Evolutionary conservation across 164 flowering plant genomes (phyloP), one percentile per base, ranked within the genome.

Genomic region (Chimonanthus praecox): DNA sequence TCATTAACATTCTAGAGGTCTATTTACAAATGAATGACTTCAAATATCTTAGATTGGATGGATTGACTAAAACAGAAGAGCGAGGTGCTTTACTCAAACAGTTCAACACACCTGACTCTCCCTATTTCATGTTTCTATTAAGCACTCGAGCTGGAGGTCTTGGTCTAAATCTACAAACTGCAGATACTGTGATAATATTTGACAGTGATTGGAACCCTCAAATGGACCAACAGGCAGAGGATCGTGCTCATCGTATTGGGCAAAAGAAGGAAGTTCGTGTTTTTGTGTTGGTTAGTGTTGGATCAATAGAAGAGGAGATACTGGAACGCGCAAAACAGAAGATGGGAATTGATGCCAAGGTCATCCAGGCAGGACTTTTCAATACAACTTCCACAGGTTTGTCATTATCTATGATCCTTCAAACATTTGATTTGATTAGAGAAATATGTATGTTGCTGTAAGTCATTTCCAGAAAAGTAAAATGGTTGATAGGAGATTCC

Each of bases 161-260:
- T 68, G 99, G 99, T 72, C 75, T 96, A 75, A 96, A 96, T 80
- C 81, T 96, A 49, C 98, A 94, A 75, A 89, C 96, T 50, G 99
- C 98, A 63, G 98, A 96, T 79, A 96, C 99, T 49, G 98, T 96
- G 49, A 88, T 96, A 50, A 88, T 96, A 45, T 94, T 96, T 82
- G 99, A 96, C 77, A 94, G 95, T 79, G 99, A 96, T 71, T 96
- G 99, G 98, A 96, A 94, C 64, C 99, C 99, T 9, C 98, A 94
- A 78, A 92, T 92, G 95, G 99, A 96, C 78, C 99, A 92, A 74
- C 99, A 96, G 79, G 99, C 99, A 48, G 97, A 92, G 85, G 99
- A 94, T 78, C 85, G 98, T 47, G 98, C 99, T 50, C 99, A 96
- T 79, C 92, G 98, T 7, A 94, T 96, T 49, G 99, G 99, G 50